phyloP scores from a whole-genome alignment of 2,329 filamentous ascomycete genomes.

The Capronia epimyces region DNA sequence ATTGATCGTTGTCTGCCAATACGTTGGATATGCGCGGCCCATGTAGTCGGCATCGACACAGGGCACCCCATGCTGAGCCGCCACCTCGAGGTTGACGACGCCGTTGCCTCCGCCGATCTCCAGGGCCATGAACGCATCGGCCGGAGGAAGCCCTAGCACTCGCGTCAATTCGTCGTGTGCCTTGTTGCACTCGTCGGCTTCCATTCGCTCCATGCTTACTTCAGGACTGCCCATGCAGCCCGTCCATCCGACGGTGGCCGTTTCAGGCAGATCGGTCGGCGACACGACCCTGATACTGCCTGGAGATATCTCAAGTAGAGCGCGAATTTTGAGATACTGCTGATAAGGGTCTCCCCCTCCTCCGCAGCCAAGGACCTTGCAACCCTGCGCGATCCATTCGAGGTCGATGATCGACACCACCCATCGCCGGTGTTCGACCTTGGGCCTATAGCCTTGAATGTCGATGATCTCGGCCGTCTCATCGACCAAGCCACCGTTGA shows the following conservation, averaged over 20 bases:
- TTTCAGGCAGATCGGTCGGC: slow-evolving; percentile 47
- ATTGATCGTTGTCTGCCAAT: slow-evolving; percentile 19
- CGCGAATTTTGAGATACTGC: slow-evolving; percentile 22
- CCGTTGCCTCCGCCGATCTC: slow-evolving; percentile 66
- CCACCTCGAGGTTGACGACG: slow-evolving; percentile 55
- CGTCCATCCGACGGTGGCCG: slow-evolving; percentile 40
- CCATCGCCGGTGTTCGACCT: slow-evolving; percentile 34
- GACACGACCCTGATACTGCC: slow-evolving; percentile 50
- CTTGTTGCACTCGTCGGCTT: slow-evolving; percentile 48
- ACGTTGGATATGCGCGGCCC: slow-evolving; percentile 29
- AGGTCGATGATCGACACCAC: slow-evolving; percentile 43
- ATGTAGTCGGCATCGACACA: slow-evolving; percentile 46
- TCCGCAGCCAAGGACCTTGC: slow-evolving; percentile 46
- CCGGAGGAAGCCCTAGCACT: slow-evolving; percentile 40
- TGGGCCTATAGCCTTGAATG: slow-evolving; percentile 24
- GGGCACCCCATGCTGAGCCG: slow-evolving; percentile 35
- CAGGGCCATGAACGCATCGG: slow-evolving; percentile 56
- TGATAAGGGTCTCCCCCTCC: slow-evolving; percentile 43
- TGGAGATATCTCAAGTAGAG: slow-evolving; percentile 12
- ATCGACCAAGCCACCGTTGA: not conserved
- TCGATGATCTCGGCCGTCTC: slow-evolving; percentile 25
- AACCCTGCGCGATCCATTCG: slow-evolving; percentile 44
- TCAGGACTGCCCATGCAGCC: slow-evolving; percentile 53
- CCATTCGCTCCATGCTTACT: slow-evolving; percentile 56
- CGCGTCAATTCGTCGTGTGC: slow-evolving; percentile 49